These are phyloP conservation scores for Neurospora sp. DNA, from an alignment of 495 filamentous ascomycete genomes.

Conservation along the genomic window DNA sequence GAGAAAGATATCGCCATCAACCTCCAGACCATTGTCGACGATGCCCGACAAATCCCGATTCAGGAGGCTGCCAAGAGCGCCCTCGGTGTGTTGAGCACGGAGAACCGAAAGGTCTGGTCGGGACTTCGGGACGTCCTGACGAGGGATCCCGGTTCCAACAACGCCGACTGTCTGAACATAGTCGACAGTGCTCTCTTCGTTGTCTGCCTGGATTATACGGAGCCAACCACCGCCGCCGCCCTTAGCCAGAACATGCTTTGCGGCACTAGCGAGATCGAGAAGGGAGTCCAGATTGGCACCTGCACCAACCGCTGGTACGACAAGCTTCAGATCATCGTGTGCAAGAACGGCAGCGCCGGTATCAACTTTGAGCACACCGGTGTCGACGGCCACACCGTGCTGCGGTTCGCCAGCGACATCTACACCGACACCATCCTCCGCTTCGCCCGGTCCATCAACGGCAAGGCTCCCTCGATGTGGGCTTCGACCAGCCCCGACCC, in stretches of 20 bases:
- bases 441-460: conserved; percentile 93
- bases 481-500: conserved; percentile 85
- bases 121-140: conserved; percentile 82
- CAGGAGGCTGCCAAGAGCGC: conserved; percentile 92
- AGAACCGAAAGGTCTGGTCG: conserved; percentile 95
- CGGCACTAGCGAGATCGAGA: conserved; percentile 81
- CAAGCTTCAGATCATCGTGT: conserved; percentile 98
- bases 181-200: conserved; percentile 92
- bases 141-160: conserved; percentile 78
- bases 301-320: conserved; percentile 99
- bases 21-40: conserved; percentile 82
- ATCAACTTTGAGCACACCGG: conserved; percentile 99
- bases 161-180: conserved; percentile 86
- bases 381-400: conserved; percentile 93
- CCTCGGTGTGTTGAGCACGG: conserved; percentile 85
- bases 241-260: conserved; percentile 98
- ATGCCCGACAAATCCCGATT: conserved; percentile 79
- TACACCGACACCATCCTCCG: conserved; percentile 98
- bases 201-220: conserved; percentile 84
- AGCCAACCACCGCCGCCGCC: conserved; percentile 65
- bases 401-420: conserved; percentile 90
- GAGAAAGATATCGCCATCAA: conserved; percentile 92
- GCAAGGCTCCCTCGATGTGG: conserved; percentile 86
- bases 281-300: conserved; percentile 90
- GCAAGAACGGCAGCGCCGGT: conserved; percentile 93